Evolutionary conservation across 805 yeast genomes (phyloP), one percentile per base, ranked within the genome.

Genomic region (Lachancea kluyveri): DNA sequence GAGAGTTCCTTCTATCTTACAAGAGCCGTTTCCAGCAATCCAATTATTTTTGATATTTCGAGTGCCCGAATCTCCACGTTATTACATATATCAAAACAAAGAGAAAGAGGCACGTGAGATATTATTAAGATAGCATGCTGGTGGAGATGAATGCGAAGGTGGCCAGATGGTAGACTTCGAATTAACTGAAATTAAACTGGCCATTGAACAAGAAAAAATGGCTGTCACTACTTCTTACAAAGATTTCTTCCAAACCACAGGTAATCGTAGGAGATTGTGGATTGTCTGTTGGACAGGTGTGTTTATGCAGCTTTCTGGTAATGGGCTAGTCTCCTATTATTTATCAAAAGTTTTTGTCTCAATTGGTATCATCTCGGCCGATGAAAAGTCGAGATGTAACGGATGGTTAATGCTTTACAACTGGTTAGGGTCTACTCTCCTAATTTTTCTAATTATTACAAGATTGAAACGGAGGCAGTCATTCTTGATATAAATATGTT

Each of bases 41-140:
- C 75, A 70, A 45, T 13, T 60, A 7, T 3, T 40, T 3, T 45
- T 62, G 59, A 62, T 49, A 51, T 71, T 15, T 70, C 73, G 58
- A 54, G 74, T 58, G 67, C 77, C 77, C 14, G 75, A 70, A 46
- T 63, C 69, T 10, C 76, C 76, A 39, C 56, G 75, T 46, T 70
- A 36, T 44, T 58, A 59, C 28, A 45, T 69, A 30, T 52, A 62
- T 17, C 60, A 60, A 39, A 70, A 67, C 12, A 54, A 61, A 35
- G 37, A 51, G 24, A 69, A 62, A 4, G 54, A 70, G 37, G 78
- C 77, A 9, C 54, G 60, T 37, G 41, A 36, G 1, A 47, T 71
- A 24, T 59, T 73, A 44, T 36, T 50, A 15, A 60, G 60, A 32
- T 49, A 50, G 41, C 68, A 69, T 48, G 67, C 61, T 35, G 67